A percentile compares a stretch with the other conserved stretches of the same genome.
Evolutionary conservation across 176 grass and related monocot species (phyloP).

Genomic region (Avena atlantica): DNA sequence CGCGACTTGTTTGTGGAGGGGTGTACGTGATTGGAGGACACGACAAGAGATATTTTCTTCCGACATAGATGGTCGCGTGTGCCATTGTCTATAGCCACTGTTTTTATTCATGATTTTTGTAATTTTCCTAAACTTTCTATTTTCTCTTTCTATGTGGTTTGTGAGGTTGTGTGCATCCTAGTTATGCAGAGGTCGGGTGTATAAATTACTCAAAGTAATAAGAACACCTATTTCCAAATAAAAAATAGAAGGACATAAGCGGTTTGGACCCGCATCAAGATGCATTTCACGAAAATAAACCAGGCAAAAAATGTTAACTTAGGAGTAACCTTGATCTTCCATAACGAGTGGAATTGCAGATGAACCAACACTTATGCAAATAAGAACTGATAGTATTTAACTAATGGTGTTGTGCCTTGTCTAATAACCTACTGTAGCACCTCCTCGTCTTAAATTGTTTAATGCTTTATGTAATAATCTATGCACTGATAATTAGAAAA

Average conservation of each 20-base stretch:
- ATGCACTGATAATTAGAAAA: background rate
- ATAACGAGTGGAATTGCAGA: background rate
- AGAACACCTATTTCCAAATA: too few species aligned
- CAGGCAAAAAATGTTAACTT: background rate
- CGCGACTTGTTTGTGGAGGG: too few species aligned
- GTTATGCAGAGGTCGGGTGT: too few species aligned
- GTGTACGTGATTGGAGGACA: too few species aligned
- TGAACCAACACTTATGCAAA: background rate
- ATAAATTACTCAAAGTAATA: too few species aligned
- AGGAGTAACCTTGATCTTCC: background rate
- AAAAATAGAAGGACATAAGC: background rate
- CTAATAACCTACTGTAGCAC: constrained; percentile 14
- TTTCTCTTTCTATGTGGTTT: too few species aligned
- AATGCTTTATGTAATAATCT: background rate
- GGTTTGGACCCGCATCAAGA: background rate
- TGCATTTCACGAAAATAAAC: background rate
- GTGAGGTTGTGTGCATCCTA: too few species aligned
- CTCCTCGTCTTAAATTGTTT: constrained; percentile 16
- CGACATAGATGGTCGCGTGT: too few species aligned
- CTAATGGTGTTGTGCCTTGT: background rate
- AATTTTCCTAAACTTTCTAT: too few species aligned
- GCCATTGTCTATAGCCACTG: too few species aligned
- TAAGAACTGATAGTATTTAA: constrained; percentile 18
- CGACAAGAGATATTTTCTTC: too few species aligned
- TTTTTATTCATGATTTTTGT: too few species aligned